Conservation (phyloP, 2,329 filamentous ascomycete genomes). For the Sporothrix schenckii region DNA sequence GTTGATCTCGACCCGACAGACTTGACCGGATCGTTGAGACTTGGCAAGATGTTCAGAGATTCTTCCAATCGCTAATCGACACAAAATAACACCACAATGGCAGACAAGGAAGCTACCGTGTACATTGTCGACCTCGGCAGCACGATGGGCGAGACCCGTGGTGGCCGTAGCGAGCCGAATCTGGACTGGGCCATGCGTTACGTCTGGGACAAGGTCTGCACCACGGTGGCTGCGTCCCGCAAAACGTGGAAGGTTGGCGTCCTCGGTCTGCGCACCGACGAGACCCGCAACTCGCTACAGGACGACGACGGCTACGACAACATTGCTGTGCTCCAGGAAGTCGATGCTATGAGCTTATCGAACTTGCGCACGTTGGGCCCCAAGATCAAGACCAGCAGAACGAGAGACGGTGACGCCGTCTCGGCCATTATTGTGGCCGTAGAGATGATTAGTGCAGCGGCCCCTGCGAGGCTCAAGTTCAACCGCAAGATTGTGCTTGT, state of each 20-base stretch:
- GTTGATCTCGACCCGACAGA: background rate
- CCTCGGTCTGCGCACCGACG: conserved; percentile 79
- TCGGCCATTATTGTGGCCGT: conserved; percentile 86
- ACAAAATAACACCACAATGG: conserved; percentile 59
- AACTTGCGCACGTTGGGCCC: conserved; percentile 67
- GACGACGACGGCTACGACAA: conserved; percentile 76
- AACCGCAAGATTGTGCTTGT: conserved; percentile 79
- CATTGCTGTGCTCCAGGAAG: conserved; percentile 76
- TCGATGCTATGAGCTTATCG: conserved; percentile 63
- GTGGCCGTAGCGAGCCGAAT: conserved; percentile 74
- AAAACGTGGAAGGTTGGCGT: conserved; percentile 79
- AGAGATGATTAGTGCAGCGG: conserved; percentile 73
- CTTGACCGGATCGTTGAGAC: background rate
- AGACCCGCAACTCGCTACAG: conserved; percentile 66
- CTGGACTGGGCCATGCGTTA: conserved; percentile 90
- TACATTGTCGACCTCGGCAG: conserved; percentile 87
- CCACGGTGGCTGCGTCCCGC: conserved; percentile 66
- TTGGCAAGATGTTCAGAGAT: background rate
- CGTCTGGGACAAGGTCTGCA: conserved; percentile 89
- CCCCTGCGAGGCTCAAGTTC: conserved; percentile 82
- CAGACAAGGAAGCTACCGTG: conserved; percentile 88
- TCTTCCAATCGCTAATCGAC: background rate
- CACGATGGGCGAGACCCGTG: conserved; percentile 76
- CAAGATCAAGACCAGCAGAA: conserved; percentile 67
- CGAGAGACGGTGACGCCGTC: conserved; percentile 75